Base-by-base conservation (phyloP, 2,329 filamentous ascomycete genomes). In the Neocatenulostroma microsporum region DNA sequence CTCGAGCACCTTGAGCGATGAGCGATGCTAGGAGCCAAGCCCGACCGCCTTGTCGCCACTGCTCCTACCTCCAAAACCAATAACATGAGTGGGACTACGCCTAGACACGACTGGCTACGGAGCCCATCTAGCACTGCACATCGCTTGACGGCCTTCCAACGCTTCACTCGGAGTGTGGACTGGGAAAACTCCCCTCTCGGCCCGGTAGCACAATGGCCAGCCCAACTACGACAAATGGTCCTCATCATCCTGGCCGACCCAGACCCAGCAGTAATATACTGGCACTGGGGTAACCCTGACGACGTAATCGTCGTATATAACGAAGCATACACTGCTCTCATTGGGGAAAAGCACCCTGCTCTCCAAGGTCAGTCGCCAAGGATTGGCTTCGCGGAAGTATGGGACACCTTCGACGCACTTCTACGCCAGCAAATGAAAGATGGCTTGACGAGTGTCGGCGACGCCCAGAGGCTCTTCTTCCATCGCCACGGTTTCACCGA, bases 201-300 rank as follows among this genome's bases (percentile, higher is more conserved):
- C 0, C 81, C 84, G 0, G 84, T 91, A 14, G 80, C 84, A 44
- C 63, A 69, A 30, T 93, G 84, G 50, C 66, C 73, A 1, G 63
- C 74, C 21, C 82, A 87, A 49, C 62, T 91, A 32, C 73, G 85
- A 36, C 75, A 78, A 44, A 84, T 88, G 78, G 80, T 82, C 33
- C 89, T 87, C 56, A 62, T 89, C 29, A 77, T 93, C 48, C 87
- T 91, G 82, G 80, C 75, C 11, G 82, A 75, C 40, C 82, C 82
- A 9, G 78, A 86, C 52, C 61, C 61, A 3, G 61, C 54, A 13
- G 55, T 53, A 2, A 56, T 58, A 50, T 89, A 88, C 56, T 89
- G 84, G 84, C 83, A 84, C 0, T n/a, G n/a, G n/a, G n/a, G n/a
- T n/a, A n/a, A n/a, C n/a, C n/a, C n/a, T n/a, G 67, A 70, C 2